Conservation (phyloP, 345 rosid species). For the Citrus sp. region DNA sequence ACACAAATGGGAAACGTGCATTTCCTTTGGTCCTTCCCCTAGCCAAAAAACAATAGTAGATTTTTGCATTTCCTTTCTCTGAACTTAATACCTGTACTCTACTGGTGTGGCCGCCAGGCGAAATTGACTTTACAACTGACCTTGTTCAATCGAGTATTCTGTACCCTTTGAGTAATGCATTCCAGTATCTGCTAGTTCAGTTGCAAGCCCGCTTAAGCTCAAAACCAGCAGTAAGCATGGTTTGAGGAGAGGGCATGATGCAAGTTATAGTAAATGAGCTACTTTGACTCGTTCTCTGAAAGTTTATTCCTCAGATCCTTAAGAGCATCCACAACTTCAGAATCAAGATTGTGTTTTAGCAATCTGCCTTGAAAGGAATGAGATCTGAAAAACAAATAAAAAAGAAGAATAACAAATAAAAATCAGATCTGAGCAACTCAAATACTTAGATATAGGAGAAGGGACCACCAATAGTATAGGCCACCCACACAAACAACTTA, state of each 20-base stretch:
- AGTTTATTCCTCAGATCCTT: conserved; percentile 74
- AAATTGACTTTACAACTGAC: not conserved
- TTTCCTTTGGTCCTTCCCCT: not conserved
- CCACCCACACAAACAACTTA: not conserved
- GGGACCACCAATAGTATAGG: not conserved
- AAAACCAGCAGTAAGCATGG: not conserved
- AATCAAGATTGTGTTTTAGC: conserved; percentile 80
- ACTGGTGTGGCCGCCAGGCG: not conserved
- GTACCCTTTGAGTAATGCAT: not conserved
- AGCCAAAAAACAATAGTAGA: not conserved
- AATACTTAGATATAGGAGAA: no score
- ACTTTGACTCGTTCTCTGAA: conserved; percentile 42
- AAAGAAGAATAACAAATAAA: not conserved
- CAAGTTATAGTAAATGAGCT: conserved; percentile 24
- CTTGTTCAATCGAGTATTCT: not conserved
- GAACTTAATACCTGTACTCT: not conserved
- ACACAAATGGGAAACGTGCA: no score
- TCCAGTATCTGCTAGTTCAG: not conserved
- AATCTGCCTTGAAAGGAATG: conserved; percentile 80
- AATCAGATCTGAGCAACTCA: no score
- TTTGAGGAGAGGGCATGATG: not conserved
- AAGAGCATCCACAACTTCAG: conserved; percentile 86
- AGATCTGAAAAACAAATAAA: conserved; percentile 32
- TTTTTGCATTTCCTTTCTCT: not conserved
- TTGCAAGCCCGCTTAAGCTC: not conserved